Evolutionary conservation across 2,329 filamentous ascomycete species (phyloP).

Genomic region (Alternaria novae-zelandiae): DNA sequence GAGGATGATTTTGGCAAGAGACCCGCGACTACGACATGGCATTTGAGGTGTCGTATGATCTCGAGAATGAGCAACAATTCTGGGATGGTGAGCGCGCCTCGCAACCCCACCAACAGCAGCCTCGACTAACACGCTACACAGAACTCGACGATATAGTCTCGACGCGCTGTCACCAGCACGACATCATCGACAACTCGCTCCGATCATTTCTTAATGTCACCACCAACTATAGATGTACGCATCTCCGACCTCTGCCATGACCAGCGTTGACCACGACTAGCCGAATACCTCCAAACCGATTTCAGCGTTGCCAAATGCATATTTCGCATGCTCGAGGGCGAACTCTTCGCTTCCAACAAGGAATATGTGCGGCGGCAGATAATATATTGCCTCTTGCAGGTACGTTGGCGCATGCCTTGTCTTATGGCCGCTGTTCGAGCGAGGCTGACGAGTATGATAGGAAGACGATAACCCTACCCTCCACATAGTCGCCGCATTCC

Average conservation of each 20-base stretch:
- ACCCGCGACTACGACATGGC: slow-evolving; percentile 60
- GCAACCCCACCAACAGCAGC: slow-evolving; percentile 26
- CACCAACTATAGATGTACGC: slow-evolving; percentile 70
- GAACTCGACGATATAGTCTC: slow-evolving; percentile 72
- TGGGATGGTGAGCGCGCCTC: slow-evolving; percentile 74
- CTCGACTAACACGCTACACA: slow-evolving; percentile 46
- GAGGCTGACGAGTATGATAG: slow-evolving; percentile 54
- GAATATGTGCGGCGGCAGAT: slow-evolving; percentile 93
- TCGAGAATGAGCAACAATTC: slow-evolving; percentile 84
- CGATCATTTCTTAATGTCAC: slow-evolving; percentile 84
- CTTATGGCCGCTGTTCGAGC: background rate
- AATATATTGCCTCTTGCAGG: slow-evolving; percentile 82
- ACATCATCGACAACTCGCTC: slow-evolving; percentile 81
- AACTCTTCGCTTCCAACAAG: slow-evolving; percentile 74
- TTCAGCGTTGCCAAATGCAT: slow-evolving; percentile 82
- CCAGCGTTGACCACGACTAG: slow-evolving; percentile 49
- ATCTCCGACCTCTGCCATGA: background rate
- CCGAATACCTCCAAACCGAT: slow-evolving; percentile 75
- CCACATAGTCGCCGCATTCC: slow-evolving; percentile 80
- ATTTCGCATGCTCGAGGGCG: slow-evolving; percentile 76
- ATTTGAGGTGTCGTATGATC: slow-evolving; percentile 70
- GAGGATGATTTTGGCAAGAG: slow-evolving; percentile 47
- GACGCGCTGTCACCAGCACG: slow-evolving; percentile 64
- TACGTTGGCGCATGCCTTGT: slow-evolving; percentile 40
- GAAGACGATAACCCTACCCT: slow-evolving; percentile 85